Evolutionary conservation across 441 rosid species (phyloP).

Genomic region (Bocquillonia castaneifolia): DNA sequence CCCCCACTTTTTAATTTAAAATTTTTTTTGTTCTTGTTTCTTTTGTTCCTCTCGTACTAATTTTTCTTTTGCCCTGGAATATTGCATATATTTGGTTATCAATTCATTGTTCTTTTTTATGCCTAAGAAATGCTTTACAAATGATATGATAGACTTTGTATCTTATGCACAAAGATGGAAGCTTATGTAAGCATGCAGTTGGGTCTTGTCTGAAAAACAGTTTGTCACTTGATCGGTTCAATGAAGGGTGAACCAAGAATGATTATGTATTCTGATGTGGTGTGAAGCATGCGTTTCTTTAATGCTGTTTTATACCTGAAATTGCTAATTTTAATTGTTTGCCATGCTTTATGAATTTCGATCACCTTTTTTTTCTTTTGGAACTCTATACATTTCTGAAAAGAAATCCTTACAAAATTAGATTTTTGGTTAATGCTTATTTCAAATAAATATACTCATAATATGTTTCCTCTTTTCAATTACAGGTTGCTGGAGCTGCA

Average conservation of each 20-base stretch:
- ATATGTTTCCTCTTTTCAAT: slow-evolving; percentile 21
- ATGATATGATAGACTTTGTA: not conserved
- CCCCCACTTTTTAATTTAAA: too few species aligned
- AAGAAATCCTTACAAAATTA: not conserved
- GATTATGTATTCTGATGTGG: not conserved
- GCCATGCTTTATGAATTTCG: not conserved
- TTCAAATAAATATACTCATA: slow-evolving; percentile 8
- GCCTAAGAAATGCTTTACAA: not conserved
- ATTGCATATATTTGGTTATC: not conserved
- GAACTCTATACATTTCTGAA: not conserved
- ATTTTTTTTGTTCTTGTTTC: not conserved
- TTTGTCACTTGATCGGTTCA: not conserved
- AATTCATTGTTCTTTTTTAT: not conserved
- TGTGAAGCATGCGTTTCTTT: not conserved
- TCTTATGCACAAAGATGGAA: not conserved
- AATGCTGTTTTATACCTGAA: not conserved
- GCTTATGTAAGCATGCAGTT: slow-evolving; percentile 3
- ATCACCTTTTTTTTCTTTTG: not conserved
- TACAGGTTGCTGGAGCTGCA: slow-evolving; percentile 95
- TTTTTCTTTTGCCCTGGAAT: not conserved
- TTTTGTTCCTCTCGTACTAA: not conserved
- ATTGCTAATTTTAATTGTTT: not conserved
- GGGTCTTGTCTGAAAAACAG: not conserved
- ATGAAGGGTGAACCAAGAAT: not conserved
- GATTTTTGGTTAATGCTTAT: slow-evolving; percentile 10